A percentile compares a stretch with the other conserved stretches of the same genome.
phyloP scores from a whole-genome alignment of 192 early-diverging fungal species.

The Entophlyctis helioformis region DNA sequence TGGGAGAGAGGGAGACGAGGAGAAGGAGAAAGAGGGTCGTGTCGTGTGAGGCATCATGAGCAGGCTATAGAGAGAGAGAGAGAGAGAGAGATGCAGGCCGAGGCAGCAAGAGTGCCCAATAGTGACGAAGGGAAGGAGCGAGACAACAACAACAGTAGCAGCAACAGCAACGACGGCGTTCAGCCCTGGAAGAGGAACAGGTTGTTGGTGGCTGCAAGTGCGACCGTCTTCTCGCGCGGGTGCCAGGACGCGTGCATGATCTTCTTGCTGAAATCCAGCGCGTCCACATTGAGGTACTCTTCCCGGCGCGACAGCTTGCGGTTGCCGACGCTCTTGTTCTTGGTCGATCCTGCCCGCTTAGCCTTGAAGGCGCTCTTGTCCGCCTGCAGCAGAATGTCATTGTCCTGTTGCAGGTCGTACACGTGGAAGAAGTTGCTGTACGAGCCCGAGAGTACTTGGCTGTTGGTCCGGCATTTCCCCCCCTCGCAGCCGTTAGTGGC shows the following conservation, averaged over 20 bases:
- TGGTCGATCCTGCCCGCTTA: slow-evolving; percentile 71
- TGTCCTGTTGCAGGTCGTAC: slow-evolving; percentile 69
- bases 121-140: too few relatives aligned
- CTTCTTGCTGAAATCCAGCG: slow-evolving; percentile 89
- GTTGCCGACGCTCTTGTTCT: slow-evolving; percentile 54
- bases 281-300: slow-evolving; percentile 73
- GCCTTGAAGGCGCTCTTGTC: slow-evolving; percentile 98
- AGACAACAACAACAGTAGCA: too few relatives aligned
- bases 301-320: slow-evolving; percentile 36
- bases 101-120: too few relatives aligned
- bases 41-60: too few relatives aligned
- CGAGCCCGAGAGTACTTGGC: slow-evolving; percentile 84
- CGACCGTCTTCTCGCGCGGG: slow-evolving; percentile 90
- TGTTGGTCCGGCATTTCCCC: slow-evolving; percentile 19
- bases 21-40: too few relatives aligned
- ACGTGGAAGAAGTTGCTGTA: slow-evolving; percentile 99
- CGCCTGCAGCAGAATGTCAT: slow-evolving; percentile 83
- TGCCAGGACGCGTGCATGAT: slow-evolving; percentile 99
- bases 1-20: too few relatives aligned
- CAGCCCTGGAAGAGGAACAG: slow-evolving; percentile 66
- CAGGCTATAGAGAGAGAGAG: too few relatives aligned
- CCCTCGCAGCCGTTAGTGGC: too few relatives aligned
- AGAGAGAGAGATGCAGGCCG: too few relatives aligned
- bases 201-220: slow-evolving; percentile 98
- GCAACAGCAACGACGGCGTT: too few relatives aligned